Conservation (phyloP, 2,329 filamentous ascomycete genomes). For the Aspergillus glaucus region DNA sequence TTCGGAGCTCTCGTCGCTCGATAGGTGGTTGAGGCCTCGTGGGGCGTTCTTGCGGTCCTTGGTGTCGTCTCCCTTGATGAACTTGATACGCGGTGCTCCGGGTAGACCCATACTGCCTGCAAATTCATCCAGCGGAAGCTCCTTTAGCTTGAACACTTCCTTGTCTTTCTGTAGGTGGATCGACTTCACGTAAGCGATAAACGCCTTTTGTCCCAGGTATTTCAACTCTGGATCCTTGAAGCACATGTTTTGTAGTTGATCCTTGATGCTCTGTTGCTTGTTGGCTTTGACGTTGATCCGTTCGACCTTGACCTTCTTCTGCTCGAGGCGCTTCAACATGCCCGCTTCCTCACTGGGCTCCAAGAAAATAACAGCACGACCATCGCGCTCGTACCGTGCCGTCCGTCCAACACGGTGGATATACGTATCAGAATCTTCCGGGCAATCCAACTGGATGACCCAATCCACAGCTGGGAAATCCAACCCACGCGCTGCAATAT, state of each 20-base stretch:
- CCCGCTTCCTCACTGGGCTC: conserved; percentile 87
- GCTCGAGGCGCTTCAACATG: conserved; percentile 79
- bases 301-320: conserved; percentile 84
- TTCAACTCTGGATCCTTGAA: conserved; percentile 93
- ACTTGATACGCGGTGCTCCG: conserved; percentile 87
- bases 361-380: conserved; percentile 81
- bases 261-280: conserved; percentile 80
- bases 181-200: conserved; percentile 81
- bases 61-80: conserved; percentile 80
- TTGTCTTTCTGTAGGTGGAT: conserved; percentile 87
- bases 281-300: conserved; percentile 79
- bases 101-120: conserved; percentile 81
- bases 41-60: conserved; percentile 85
- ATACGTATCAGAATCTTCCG: conserved; percentile 94
- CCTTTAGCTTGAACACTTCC: conserved; percentile 77
- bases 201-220: conserved; percentile 92
- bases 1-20: conserved; percentile 53
- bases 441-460: conserved; percentile 97
- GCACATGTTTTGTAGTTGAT: conserved; percentile 86
- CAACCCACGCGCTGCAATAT: conserved; percentile 87
- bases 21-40: conserved; percentile 55
- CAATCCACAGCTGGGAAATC: conserved; percentile 97
- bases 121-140: conserved; percentile 78
- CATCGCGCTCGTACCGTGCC: conserved; percentile 83
- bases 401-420: conserved; percentile 94